phyloP scores from a whole-genome alignment of 1,284 basidiomycete genomes.

The Cryptococcus sp. region DNA sequence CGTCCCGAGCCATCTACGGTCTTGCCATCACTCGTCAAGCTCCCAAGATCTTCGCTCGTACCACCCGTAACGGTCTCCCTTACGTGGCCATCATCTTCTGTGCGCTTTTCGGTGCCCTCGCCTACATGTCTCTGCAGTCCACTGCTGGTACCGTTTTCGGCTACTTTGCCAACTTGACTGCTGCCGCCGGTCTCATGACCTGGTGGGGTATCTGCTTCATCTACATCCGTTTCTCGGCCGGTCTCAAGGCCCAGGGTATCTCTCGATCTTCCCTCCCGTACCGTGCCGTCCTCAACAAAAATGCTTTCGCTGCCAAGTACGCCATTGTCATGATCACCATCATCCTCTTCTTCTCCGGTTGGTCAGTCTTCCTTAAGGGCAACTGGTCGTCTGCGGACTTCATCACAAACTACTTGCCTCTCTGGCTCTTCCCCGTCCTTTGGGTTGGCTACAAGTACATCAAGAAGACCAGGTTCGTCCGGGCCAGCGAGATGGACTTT shows the following conservation, averaged over 20 bases:
- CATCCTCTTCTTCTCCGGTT: conserved; percentile 47
- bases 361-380: conserved; percentile 63
- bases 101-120: conserved; percentile 61
- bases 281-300: conserved; percentile 30
- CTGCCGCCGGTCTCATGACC: conserved; percentile 59
- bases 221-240: conserved; percentile 76
- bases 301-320: conserved; percentile 47
- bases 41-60: conserved; percentile 60
- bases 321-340: conserved; percentile 43
- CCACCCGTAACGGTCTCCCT: conserved; percentile 70
- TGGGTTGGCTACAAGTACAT: conserved; percentile 58
- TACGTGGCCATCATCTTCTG: conserved; percentile 68
- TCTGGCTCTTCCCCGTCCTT: conserved; percentile 72
- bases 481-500: conserved; percentile 36
- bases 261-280: conserved; percentile 65
- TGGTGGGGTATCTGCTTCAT: conserved; percentile 82
- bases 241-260: conserved; percentile 69
- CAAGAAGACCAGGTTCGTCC: conserved; percentile 32
- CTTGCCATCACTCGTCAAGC: conserved; percentile 52
- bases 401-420: conserved; percentile 58
- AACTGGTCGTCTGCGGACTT: conserved; percentile 28
- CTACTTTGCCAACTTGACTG: conserved; percentile 70
- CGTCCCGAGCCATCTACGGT: conserved; percentile 59
- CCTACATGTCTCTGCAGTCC: conserved; percentile 62
- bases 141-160: conserved; percentile 69